Conservation (phyloP, 148 eudicot genomes). For the Cornus suecica region DNA sequence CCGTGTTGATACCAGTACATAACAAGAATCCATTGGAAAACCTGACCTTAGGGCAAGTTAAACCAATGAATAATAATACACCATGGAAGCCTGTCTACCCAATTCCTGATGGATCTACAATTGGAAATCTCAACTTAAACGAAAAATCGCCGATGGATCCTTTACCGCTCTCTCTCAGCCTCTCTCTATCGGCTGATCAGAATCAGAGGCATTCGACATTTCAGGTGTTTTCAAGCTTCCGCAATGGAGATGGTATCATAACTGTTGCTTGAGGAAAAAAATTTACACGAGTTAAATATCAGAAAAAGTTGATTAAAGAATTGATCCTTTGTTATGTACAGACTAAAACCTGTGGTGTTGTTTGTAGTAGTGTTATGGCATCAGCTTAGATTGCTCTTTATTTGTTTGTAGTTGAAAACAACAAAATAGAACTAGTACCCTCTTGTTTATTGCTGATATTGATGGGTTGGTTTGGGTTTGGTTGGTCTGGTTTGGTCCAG, state of each 20-base stretch:
- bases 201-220: conserved; percentile 35
- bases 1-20: conserved; percentile 21
- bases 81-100: conserved; percentile 20
- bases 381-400: conserved; percentile 16
- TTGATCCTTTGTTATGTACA: conserved; percentile 26
- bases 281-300: conserved; percentile 6
- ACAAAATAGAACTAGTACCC: not conserved
- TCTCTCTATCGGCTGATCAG: conserved; percentile 46
- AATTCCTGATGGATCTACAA: conserved; percentile 19
- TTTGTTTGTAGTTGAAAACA: conserved; percentile 4
- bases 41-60: conserved; percentile 9
- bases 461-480: not conserved
- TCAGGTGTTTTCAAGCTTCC: conserved; percentile 31
- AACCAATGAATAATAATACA: conserved; percentile 6
- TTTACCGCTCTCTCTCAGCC: conserved; percentile 43
- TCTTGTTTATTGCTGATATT: not conserved
- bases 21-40: conserved; percentile 23
- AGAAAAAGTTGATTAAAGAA: not conserved
- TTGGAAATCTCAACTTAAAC: conserved; percentile 31
- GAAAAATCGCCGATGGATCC: conserved; percentile 23
- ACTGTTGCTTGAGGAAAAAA: conserved; percentile 36
- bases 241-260: conserved; percentile 43
- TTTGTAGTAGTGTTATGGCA: conserved; percentile 11
- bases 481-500: too few species aligned
- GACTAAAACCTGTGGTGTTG: conserved; percentile 27